Conservation (phyloP, 2,329 filamentous ascomycete genomes). For the Sodiomyces alkalinus region DNA sequence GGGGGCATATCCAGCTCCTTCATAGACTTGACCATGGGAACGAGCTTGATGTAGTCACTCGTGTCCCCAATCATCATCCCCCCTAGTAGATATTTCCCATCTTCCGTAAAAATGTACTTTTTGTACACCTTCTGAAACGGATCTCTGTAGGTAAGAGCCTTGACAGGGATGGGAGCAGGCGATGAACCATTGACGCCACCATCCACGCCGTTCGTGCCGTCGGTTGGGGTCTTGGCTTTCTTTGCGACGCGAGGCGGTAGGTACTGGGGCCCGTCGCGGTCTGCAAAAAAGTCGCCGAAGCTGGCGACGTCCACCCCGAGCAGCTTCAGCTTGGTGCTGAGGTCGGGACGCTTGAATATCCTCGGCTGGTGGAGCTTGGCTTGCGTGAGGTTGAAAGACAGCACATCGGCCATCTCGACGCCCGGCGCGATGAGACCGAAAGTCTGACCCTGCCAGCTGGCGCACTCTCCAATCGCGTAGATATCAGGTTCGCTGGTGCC, state of each 20-base stretch:
- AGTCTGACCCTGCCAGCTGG: constrained; percentile 74
- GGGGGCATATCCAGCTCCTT: constrained; percentile 67
- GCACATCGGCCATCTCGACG: constrained; percentile 82
- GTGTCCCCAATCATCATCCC: constrained; percentile 97
- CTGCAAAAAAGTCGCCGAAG: constrained; percentile 88
- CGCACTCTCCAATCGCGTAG: constrained; percentile 84
- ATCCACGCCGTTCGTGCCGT: no score
- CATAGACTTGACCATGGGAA: constrained; percentile 73
- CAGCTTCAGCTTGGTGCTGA: constrained; percentile 85
- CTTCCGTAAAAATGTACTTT: constrained; percentile 80
- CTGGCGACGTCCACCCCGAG: constrained; percentile 83
- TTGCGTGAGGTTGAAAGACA: constrained; percentile 82
- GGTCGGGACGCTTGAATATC: constrained; percentile 64
- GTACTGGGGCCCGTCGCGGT: constrained; percentile 64
- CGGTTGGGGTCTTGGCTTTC: constrained; percentile 30
- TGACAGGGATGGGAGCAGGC: constrained; percentile 51
- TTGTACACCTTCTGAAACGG: constrained; percentile 84
- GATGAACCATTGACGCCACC: no score
- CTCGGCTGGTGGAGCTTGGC: constrained; percentile 55
- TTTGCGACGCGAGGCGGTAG: constrained; percentile 45
- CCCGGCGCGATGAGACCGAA: constrained; percentile 83
- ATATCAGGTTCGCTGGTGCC: constrained; percentile 57
- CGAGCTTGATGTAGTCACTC: constrained; percentile 76
- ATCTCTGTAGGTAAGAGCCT: constrained; percentile 76
- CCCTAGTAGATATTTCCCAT: constrained; percentile 82